A percentile compares a stretch with the other conserved stretches of the same genome.
phyloP scores from a whole-genome alignment of 148 eudicot genomes.

The Vaccinium macrocarpon region DNA sequence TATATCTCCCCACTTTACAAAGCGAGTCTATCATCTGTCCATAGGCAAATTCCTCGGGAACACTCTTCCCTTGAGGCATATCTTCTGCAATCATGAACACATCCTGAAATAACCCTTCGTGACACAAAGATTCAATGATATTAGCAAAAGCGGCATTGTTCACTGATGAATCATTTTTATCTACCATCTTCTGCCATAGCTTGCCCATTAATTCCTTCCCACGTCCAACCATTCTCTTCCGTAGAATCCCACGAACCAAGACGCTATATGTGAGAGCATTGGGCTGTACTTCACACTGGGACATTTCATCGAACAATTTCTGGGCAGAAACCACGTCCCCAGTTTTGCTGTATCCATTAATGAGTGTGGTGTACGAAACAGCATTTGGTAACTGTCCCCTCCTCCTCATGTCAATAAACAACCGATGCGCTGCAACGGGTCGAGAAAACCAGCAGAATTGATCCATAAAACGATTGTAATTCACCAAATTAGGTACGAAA shows the following conservation, averaged over 20 bases:
- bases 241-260: conserved; percentile 53
- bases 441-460: conserved; percentile 43
- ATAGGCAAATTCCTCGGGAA: conserved; percentile 63
- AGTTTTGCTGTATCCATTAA: conserved; percentile 56
- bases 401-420: conserved; percentile 56
- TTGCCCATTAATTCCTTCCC: conserved; percentile 41
- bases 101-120: conserved; percentile 57
- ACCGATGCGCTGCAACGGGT: conserved; percentile 41
- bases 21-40: conserved; percentile 77
- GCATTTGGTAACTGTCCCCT: conserved; percentile 65
- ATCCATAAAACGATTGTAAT: conserved; percentile 77
- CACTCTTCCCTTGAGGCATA: conserved; percentile 61
- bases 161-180: conserved; percentile 27
- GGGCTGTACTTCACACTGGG: conserved; percentile 40
- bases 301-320: conserved; percentile 75
- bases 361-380: conserved; percentile 71
- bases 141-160: conserved; percentile 76
- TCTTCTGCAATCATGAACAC: conserved; percentile 69
- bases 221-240: conserved; percentile 36
- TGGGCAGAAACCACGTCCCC: conserved; percentile 55
- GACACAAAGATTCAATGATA: conserved; percentile 58
- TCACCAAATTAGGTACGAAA: conserved; percentile 64
- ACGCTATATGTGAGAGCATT: conserved; percentile 64
- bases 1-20: conserved; percentile 55
- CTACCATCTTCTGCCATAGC: conserved; percentile 60